Base-by-base conservation (phyloP, 306 rosid genomes). In the Prunus persica region DNA sequence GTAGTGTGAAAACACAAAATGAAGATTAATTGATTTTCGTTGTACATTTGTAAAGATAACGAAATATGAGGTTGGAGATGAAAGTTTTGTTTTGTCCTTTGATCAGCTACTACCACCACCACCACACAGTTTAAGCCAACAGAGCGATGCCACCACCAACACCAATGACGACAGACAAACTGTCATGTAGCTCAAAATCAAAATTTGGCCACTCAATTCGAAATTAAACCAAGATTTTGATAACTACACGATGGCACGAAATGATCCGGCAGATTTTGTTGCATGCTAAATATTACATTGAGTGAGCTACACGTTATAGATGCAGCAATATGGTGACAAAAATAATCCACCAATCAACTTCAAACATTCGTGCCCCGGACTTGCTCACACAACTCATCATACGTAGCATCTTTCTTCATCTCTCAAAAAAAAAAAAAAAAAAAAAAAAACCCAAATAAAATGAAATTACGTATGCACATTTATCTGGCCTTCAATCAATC, bases 321-420 rank as follows among this genome's bases (percentile, higher is more conserved):
- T 10, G 63, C 22, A n/a, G 13, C 28, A 0, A 24, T 22, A 8
- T n/a, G n/a, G 15, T 45, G 70, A 60, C 70, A 69, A 77, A n/a
- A 60, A 24, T 56, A 20, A 56, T 20, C 62, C 22, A 68, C 51
- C 50, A 71, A 58, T 71, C 80, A 74, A 70, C 54, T 69, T 61
- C 80, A 38, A 50, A 52, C 43, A 30, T 30, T 64, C 71, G 73
- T 81, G 87, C 27, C 64, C 45, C 15, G n/a, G n/a, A 14, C 11
- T 62, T 14, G 82, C 71, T 80, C 86, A 51, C 61, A 68, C 70
- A 32, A 68, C 60, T 32, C 66, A 28, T 73, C 69, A 18, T 71
- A 86, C 87, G 89, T 84, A 75, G 86, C 90, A 61, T 69, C 77
- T 8, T 72, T 84, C 72, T 73, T 73, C 1, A 74, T 88, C 90